Evolutionary conservation across 2,329 filamentous ascomycete species (phyloP), one percentile per base, ranked within the genome.

Genomic region (Dryadomyces quercivorus): DNA sequence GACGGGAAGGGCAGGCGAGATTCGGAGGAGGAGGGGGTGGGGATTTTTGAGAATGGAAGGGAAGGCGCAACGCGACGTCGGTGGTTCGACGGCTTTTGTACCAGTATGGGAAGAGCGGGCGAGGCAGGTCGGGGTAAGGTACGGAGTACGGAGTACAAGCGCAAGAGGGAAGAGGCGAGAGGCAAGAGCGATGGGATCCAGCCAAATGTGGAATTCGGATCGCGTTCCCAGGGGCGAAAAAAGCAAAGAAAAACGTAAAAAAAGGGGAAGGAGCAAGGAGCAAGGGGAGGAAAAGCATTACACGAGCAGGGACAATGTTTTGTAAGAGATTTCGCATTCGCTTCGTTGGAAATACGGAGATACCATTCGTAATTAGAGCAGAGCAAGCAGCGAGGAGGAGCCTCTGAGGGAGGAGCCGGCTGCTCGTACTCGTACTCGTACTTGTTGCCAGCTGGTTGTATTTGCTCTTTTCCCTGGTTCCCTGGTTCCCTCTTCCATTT

Each of bases 1-100:
- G 22, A 46, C n/a, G 38, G 31, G 45, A 16, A 36, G n/a, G 20
- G 10, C 54, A 51, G 51, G 54, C 51, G 51, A 56, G 46, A 56
- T 46, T 47, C 54, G 54, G 51, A 51, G 49, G 26, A 53, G 36
- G 31, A 43, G 26, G 36, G 36, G 50, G 48, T 40, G 36, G 50
- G 50, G 50, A 38, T 34, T 15, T 36, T 44, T 20, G 21, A 31
- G 21, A 13, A 18, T n/a, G n/a, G n/a, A n/a, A 22, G 10, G 22
- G 40, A 18, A 36, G 50, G 20, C 21, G 53, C 5, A 40, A 38
- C 10, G 48, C 34, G 49, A 26, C 8, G 13, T 42, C 10, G 47
- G 49, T 51, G 36, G 36, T 43, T 51, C 20, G 49, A 43, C 21
- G 31, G 18, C 18, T 38, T 38, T 18, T 40, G 31, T 50, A 4